These are phyloP conservation scores for Euphrasia confusa DNA, from an alignment of 257 asterid species.

Conservation along the genomic window DNA sequence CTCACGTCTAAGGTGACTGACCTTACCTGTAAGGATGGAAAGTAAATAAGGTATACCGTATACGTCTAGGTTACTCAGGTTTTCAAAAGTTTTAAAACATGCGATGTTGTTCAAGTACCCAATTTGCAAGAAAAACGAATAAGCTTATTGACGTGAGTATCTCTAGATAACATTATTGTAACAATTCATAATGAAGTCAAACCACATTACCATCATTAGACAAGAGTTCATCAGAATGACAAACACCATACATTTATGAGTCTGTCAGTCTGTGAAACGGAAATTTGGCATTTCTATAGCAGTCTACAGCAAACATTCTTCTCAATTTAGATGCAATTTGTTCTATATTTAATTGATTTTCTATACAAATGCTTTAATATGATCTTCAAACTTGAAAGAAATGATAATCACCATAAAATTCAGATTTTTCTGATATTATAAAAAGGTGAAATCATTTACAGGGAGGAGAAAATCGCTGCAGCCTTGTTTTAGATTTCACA, in stretches of 20 bases:
- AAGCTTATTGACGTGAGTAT: not conserved
- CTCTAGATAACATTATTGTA: constrained; percentile 8
- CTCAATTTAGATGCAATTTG: constrained; percentile 6
- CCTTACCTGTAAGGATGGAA: constrained; percentile 60
- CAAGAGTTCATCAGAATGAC: constrained; percentile 4
- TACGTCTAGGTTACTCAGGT: not conserved
- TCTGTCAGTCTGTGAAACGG: not conserved
- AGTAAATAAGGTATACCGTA: constrained; percentile 20
- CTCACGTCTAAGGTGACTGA: constrained; percentile 87
- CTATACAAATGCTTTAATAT: no score
- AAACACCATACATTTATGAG: not conserved
- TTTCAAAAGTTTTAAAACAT: constrained; percentile 9
- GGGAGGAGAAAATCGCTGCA: no score
- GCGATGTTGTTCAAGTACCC: constrained; percentile 1
- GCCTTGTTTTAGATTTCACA: no score
- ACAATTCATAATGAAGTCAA: constrained; percentile 6
- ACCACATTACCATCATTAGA: constrained; percentile 16
- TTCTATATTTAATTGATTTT: not conserved
- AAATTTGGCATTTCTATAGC: not conserved
- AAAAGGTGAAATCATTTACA: no score
- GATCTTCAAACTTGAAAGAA: no score
- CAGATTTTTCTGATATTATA: no score
- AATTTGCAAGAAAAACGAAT: not conserved
- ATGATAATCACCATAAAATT: no score
- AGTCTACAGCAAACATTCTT: not conserved